Evolutionary conservation across 495 filamentous ascomycete genomes (phyloP).

Genomic region (Xylaria nigripes): DNA sequence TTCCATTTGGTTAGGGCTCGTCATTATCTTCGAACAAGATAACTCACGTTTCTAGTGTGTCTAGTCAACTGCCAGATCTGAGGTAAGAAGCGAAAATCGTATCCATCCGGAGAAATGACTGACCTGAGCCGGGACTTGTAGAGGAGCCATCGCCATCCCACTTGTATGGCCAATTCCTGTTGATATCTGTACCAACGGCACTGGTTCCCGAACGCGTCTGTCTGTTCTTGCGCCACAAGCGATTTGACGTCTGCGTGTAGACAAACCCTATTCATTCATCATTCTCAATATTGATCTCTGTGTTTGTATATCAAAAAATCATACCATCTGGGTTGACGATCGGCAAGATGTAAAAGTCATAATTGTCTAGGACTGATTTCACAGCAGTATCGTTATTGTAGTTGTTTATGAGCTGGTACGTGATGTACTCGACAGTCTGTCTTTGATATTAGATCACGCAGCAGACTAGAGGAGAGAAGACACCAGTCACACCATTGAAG

Average conservation of each 20-base stretch:
- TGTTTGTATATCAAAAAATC: background rate
- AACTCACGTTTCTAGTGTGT: conserved; percentile 22
- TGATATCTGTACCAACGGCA: conserved; percentile 53
- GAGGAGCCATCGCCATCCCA: conserved; percentile 25
- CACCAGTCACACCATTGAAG: conserved; percentile 32
- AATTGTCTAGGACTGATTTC: conserved; percentile 46
- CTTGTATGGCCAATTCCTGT: conserved; percentile 53
- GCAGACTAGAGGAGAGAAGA: background rate
- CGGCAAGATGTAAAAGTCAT: conserved; percentile 58
- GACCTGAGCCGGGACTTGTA: conserved; percentile 24
- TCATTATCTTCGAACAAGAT: background rate
- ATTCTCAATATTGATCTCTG: background rate
- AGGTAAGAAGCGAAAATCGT: background rate
- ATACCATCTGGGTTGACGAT: conserved; percentile 57
- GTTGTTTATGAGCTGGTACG: conserved; percentile 44
- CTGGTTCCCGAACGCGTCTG: conserved; percentile 35
- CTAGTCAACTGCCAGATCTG: conserved; percentile 6
- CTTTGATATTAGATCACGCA: background rate
- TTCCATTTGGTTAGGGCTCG: background rate
- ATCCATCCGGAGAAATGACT: conserved; percentile 1
- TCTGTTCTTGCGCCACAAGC: conserved; percentile 62
- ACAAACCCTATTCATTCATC: conserved; percentile 38
- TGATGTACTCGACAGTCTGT: conserved; percentile 47
- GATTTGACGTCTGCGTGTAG: conserved; percentile 50
- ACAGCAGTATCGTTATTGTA: conserved; percentile 39